These are phyloP conservation scores for Gilbertella persicaria DNA, from an alignment of 371 early-diverging fungal species.

Conservation along the genomic window DNA sequence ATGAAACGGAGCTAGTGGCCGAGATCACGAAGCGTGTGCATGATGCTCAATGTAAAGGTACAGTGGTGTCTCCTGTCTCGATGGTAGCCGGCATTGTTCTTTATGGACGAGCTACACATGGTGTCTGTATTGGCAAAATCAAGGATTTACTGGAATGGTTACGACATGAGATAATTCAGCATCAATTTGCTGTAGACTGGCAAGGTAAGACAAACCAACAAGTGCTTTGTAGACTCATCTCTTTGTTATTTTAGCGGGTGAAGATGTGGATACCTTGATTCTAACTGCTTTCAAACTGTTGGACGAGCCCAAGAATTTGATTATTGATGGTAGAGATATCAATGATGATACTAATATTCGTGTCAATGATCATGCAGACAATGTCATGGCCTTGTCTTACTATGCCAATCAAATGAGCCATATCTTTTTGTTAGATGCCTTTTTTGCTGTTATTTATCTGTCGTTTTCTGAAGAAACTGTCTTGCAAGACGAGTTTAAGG, in stretches of 20 bases:
- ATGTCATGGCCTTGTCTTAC: constrained; percentile 52
- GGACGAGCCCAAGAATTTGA: constrained; percentile 46
- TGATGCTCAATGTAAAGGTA: constrained; percentile 37
- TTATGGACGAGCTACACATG: constrained; percentile 49
- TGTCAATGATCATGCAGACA: constrained; percentile 54
- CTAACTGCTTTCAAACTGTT: constrained; percentile 43
- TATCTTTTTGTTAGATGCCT: constrained; percentile 44
- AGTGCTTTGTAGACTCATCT: background rate
- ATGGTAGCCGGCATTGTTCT: constrained; percentile 42
- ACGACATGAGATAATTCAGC: constrained; percentile 28
- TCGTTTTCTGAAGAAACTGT: constrained; percentile 40
- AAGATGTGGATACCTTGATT: constrained; percentile 45
- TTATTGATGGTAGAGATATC: constrained; percentile 48
- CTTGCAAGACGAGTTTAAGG: constrained; percentile 46
- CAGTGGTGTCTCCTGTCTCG: constrained; percentile 43
- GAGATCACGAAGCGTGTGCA: constrained; percentile 41
- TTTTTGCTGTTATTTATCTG: constrained; percentile 49
- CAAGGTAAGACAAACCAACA: constrained; percentile 31
- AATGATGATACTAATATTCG: constrained; percentile 53
- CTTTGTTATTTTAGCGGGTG: constrained; percentile 32
- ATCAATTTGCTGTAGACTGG: constrained; percentile 38
- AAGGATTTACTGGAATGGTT: constrained; percentile 51
- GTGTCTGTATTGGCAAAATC: constrained; percentile 47
- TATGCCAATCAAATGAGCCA: constrained; percentile 52
- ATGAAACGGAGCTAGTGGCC: constrained; percentile 27